Percentiles rank a stretch among this genome's conserved stretches.
phyloP scores from a whole-genome alignment of 2,329 filamentous ascomycete species.

The Samsoniella hepiali region DNA sequence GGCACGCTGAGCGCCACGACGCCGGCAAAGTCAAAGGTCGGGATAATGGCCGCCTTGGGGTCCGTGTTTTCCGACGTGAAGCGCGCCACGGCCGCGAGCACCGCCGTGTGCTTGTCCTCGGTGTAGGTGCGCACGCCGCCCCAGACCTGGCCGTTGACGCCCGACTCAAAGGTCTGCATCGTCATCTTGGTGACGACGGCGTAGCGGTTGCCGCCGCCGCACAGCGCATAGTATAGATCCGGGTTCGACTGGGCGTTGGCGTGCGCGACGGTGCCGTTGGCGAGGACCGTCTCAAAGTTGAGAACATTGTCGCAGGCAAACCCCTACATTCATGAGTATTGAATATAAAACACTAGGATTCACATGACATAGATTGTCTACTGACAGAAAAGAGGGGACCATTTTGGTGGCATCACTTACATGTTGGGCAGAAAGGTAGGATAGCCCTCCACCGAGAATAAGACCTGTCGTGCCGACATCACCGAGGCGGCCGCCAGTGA shows the following conservation, averaged over 20 bases:
- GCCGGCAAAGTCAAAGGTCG: conserved; percentile 19
- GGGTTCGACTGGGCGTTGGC: conserved; percentile 34
- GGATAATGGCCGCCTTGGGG: conserved; percentile 20
- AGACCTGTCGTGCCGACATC: conserved; percentile 29
- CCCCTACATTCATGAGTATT: conserved; percentile 25
- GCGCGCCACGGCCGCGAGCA: conserved; percentile 16
- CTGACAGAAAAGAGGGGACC: not conserved
- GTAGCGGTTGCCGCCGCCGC: conserved; percentile 48
- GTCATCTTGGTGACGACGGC: conserved; percentile 34
- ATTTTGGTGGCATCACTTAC: conserved; percentile 21
- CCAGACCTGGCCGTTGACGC: conserved; percentile 17
- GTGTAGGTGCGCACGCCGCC: conserved; percentile 20
- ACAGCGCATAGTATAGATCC: conserved; percentile 43
- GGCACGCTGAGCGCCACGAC: conserved; percentile 14
- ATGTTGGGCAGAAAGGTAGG: conserved; percentile 29
- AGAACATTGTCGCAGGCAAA: conserved; percentile 39
- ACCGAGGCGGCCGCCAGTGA: conserved; percentile 31
- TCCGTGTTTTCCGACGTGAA: conserved; percentile 20
- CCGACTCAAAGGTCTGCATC: conserved; percentile 14
- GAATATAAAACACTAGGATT: too few relatives aligned
- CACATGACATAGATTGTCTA: too few relatives aligned
- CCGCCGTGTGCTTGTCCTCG: conserved; percentile 12
- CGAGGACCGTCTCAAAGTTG: conserved; percentile 43
- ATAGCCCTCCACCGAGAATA: conserved; percentile 29
- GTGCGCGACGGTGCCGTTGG: conserved; percentile 38